phyloP scores from a whole-genome alignment of 257 asterid genomes.

The Orobanche coerulescens region DNA sequence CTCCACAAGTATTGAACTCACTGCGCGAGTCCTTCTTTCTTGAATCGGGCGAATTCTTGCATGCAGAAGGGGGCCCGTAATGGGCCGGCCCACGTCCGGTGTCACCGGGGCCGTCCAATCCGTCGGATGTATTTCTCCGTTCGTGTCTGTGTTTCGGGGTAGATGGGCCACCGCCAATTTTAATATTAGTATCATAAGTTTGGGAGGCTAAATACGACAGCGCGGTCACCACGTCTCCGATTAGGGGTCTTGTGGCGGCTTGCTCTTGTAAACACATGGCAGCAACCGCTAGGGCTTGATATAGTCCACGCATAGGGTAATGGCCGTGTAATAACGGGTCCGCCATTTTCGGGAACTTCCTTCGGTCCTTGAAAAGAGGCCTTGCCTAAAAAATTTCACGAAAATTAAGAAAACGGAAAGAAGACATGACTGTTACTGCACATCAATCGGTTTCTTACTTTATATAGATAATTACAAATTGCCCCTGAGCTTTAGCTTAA shows the following conservation, averaged over 20 bases:
- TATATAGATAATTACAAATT: too few species aligned
- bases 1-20: conserved; percentile 33
- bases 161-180: conserved; percentile 42
- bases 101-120: conserved; percentile 40
- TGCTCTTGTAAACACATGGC: conserved; percentile 99
- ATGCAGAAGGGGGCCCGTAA: conserved; percentile 58
- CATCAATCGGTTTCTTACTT: not conserved
- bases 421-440: not conserved
- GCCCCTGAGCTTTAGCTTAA: too few species aligned
- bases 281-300: conserved; percentile 95
- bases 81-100: conserved; percentile 36
- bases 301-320: conserved; percentile 90
- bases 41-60: conserved; percentile 64
- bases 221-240: conserved; percentile 95
- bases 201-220: conserved; percentile 84
- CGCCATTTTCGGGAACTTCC: conserved; percentile 92
- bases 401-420: not conserved
- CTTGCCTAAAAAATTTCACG: conserved; percentile 56
- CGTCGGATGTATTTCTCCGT: conserved; percentile 45
- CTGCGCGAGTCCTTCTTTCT: conserved; percentile 46
- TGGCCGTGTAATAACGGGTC: conserved; percentile 85
- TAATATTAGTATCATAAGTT: conserved; percentile 72
- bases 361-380: conserved; percentile 87
- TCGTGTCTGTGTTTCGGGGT: conserved; percentile 66
- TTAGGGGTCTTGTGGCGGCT: conserved; percentile 90